Base-by-base conservation (phyloP, 75 land plant species). In the Selaginella tamariscina region DNA sequence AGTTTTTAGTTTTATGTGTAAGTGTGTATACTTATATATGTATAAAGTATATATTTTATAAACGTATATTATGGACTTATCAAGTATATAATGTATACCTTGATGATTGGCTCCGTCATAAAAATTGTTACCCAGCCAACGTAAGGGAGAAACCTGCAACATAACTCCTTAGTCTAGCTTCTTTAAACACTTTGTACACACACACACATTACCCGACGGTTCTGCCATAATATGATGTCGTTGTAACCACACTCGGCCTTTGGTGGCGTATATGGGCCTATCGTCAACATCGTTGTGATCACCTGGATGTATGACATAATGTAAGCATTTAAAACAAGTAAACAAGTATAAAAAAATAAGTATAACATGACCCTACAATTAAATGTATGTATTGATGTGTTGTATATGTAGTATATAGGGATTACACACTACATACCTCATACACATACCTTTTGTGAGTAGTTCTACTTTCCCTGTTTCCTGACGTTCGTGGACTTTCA, bases 51-150 rank as follows among this genome's bases (percentile, higher is more conserved):
- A n/a, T n/a, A n/a, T n/a, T n/a, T n/a, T n/a, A n/a, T n/a, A n/a
- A n/a, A n/a, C n/a, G n/a, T n/a, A n/a, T n/a, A n/a, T n/a, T n/a
- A 39, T 5, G 15, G 15, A 39, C 5, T 39, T 15, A 39, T 5
- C 49, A 27, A 27, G 29, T 24, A 27, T 30, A 27, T 13, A 27
- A 64, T 20, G 26, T 65, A 68, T 54, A 87, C 93, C 93, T 92
- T 88, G 76, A 94, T 82, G 23, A 85, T 74, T 29, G 91, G 96
- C 72, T 87, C 98, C 15, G 98, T 90, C 98, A 94, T 94, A 65
- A 90, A 79, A 31, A 94, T 89, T 22, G 96, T 94, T 27, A 83
- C 86, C 91, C 96, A 94, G 24, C 98, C 98, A 77, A 87, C 91
- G 73, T 94, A 90, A 24, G 98, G 98, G 32, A 93, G 73, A 72